phyloP scores from a whole-genome alignment of 345 rosid species.

The Citrus reticulata region DNA sequence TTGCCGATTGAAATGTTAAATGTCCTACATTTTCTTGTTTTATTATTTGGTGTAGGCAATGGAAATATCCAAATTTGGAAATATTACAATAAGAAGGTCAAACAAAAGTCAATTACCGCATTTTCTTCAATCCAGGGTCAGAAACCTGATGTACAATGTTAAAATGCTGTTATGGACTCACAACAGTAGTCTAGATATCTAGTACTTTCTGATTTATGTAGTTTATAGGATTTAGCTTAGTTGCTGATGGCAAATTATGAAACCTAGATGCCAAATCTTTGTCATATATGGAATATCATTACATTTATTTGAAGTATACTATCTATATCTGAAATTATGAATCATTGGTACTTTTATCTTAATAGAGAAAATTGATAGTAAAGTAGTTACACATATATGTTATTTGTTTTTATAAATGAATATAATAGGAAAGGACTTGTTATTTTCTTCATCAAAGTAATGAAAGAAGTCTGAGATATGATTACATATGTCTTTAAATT shows the following conservation, averaged over 20 bases:
- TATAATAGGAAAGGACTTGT: slow-evolving; percentile 8
- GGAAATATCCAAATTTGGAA: slow-evolving; percentile 92
- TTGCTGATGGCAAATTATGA: no score
- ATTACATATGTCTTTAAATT: neutral
- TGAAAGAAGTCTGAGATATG: neutral
- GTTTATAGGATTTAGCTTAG: slow-evolving; percentile 2
- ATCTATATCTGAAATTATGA: slow-evolving; percentile 1
- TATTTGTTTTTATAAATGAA: no score
- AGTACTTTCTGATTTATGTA: slow-evolving; percentile 38
- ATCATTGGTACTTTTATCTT: slow-evolving; percentile 9
- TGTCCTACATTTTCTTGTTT: no score
- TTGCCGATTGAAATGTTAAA: neutral
- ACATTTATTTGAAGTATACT: neutral
- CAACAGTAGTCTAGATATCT: slow-evolving; percentile 90
- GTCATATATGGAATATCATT: neutral
- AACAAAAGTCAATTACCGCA: slow-evolving; percentile 83
- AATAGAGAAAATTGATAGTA: neutral
- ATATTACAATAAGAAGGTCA: slow-evolving; percentile 65
- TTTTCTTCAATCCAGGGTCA: slow-evolving; percentile 93
- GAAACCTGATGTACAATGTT: slow-evolving; percentile 68
- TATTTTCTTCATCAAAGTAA: neutral
- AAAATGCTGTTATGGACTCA: slow-evolving; percentile 94
- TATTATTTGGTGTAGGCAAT: slow-evolving; percentile 48
- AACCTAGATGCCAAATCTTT: no score
- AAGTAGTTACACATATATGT: no score